A percentile compares a stretch with the other conserved stretches of the same genome.
These are phyloP conservation scores for Fusarium bulbicola DNA, from an alignment of 2,329 filamentous ascomycete species.

Conservation along the genomic window DNA sequence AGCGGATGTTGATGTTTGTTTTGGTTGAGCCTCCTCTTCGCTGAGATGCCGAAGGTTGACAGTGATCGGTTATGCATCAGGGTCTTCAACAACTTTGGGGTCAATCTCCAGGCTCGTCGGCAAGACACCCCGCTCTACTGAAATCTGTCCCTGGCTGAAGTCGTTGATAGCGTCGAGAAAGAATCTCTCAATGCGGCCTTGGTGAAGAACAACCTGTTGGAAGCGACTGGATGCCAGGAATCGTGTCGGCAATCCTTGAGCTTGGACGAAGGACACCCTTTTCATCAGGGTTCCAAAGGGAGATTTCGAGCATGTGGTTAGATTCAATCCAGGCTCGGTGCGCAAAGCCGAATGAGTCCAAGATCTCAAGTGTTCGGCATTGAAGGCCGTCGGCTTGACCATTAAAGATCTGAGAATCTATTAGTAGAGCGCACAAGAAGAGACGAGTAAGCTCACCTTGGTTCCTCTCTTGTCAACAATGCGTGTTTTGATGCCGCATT, in stretches of 20 bases:
- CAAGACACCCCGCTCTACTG: neutral
- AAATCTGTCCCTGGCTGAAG: neutral
- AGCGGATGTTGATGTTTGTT: neutral
- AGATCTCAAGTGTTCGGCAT: constrained; percentile 66
- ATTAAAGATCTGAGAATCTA: neutral
- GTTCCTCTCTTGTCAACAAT: constrained; percentile 24
- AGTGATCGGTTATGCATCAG: neutral
- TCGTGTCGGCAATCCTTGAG: constrained; percentile 70
- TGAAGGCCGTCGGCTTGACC: constrained; percentile 28
- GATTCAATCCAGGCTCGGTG: constrained; percentile 72
- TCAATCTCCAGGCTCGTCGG: constrained; percentile 2
- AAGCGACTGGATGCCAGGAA: constrained; percentile 68
- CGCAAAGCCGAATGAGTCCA: constrained; percentile 75
- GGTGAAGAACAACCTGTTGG: constrained; percentile 73
- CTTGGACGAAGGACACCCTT: constrained; percentile 49
- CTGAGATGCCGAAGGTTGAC: constrained; percentile 5
- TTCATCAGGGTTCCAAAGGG: neutral
- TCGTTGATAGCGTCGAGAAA: constrained; percentile 68
- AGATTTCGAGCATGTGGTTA: constrained; percentile 71
- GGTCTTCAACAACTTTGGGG: neutral
- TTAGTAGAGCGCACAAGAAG: neutral
- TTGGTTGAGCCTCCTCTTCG: constrained; percentile 2
- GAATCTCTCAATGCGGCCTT: constrained; percentile 75
- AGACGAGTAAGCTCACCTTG: neutral
- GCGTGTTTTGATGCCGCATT: constrained; percentile 24